These are phyloP conservation scores for Trichosporon ovoides DNA, from an alignment of 1,284 basidiomycete genomes.

Conservation along the genomic window DNA sequence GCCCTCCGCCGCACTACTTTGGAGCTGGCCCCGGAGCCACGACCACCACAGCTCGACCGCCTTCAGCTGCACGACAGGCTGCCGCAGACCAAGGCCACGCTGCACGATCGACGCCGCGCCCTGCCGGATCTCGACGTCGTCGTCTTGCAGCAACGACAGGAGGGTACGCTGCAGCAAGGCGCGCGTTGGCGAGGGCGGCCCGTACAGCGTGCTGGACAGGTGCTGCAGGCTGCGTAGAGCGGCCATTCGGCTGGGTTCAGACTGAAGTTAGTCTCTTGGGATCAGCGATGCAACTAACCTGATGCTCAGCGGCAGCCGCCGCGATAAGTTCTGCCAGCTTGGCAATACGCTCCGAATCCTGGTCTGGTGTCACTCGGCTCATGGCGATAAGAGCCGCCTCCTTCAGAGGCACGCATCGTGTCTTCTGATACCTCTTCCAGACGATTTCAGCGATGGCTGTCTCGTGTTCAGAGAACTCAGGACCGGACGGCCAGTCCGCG, in stretches of 20 bases:
- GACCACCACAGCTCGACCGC: constrained; percentile 36
- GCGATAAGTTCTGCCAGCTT: constrained; percentile 3
- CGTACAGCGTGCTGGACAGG: constrained; percentile 7
- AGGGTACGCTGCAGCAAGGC: constrained; percentile 20
- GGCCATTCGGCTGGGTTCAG: constrained; percentile 29
- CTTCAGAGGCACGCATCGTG: constrained; percentile 31
- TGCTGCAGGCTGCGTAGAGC: constrained; percentile 25
- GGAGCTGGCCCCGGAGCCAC: constrained; percentile 19
- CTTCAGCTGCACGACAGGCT: constrained; percentile 23
- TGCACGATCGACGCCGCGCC: constrained; percentile 28
- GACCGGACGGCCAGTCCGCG: constrained; percentile 3
- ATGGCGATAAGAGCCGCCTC: constrained; percentile 37
- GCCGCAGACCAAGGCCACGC: constrained; percentile 16
- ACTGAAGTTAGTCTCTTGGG: constrained; percentile 16
- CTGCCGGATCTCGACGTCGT: constrained; percentile 39
- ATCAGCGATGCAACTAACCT: constrained; percentile 1
- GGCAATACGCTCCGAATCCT: not conserved
- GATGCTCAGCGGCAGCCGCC: constrained; percentile 12
- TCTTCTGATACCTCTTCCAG: not conserved
- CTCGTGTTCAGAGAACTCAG: not conserved
- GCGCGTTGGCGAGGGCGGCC: not conserved
- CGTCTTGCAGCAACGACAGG: constrained; percentile 38
- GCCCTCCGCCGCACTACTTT: not conserved
- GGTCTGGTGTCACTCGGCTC: constrained; percentile 18
- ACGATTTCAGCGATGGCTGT: constrained; percentile 4